Evolutionary conservation across 2,329 filamentous ascomycete species (phyloP).

Genomic region (Sphaerostilbella broomeana): DNA sequence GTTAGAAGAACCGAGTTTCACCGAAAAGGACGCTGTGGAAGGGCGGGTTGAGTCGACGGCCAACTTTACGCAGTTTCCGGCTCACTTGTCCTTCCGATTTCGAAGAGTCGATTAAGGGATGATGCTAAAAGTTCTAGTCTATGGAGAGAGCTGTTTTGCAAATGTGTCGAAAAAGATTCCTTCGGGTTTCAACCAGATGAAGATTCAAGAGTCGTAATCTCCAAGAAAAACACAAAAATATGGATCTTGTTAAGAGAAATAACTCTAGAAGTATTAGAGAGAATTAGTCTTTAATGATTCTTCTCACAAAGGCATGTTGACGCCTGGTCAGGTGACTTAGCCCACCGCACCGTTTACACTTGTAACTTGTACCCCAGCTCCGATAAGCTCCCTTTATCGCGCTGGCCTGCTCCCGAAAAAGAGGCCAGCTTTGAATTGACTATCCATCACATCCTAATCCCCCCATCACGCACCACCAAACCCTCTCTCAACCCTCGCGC

Average conservation of each 20-base stretch:
- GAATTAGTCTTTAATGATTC: too few species aligned
- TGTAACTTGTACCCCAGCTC: constrained; percentile 1
- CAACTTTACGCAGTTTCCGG: constrained; percentile 35
- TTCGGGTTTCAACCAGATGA: not conserved
- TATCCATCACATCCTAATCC: not conserved
- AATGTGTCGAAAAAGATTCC: not conserved
- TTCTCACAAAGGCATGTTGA: too few species aligned
- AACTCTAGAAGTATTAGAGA: too few species aligned
- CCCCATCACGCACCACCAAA: not conserved
- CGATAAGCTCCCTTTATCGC: constrained; percentile 13
- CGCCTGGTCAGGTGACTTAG: too few species aligned
- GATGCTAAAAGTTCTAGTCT: too few species aligned
- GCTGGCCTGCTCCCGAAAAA: constrained; percentile 6
- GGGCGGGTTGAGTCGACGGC: constrained; percentile 27
- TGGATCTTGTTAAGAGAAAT: too few species aligned
- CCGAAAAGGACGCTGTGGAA: constrained; percentile 25
- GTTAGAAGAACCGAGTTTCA: constrained; percentile 41
- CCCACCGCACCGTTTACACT: too few species aligned
- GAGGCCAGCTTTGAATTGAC: constrained; percentile 12
- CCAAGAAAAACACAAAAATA: too few species aligned
- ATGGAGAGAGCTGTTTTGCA: not conserved
- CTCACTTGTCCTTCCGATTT: constrained; percentile 21
- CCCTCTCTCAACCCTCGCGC: not conserved
- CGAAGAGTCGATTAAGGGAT: constrained; percentile 2
- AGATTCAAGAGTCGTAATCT: too few species aligned